These are phyloP conservation scores for Ensete ventricosum DNA, from an alignment of 176 grass and related monocot genomes.

Conservation along the genomic window DNA sequence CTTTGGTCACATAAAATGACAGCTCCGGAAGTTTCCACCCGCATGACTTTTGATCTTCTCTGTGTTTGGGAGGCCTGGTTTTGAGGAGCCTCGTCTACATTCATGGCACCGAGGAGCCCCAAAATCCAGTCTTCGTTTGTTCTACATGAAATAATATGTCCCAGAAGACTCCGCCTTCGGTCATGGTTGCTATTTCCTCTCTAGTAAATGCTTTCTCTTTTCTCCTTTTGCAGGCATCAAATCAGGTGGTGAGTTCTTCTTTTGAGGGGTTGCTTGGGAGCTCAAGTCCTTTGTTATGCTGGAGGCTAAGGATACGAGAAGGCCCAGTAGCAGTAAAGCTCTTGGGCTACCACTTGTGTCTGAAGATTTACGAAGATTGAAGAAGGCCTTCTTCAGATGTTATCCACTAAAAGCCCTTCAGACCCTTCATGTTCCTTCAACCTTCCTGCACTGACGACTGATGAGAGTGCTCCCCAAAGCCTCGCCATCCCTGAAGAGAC, in stretches of 20 bases:
- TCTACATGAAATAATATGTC: neutral
- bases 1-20: constrained; percentile 11
- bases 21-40: constrained; percentile 6
- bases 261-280: neutral
- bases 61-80: neutral
- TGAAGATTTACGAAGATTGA: neutral
- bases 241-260: neutral
- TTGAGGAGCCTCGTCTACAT: neutral
- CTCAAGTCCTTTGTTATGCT: constrained; percentile 15
- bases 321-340: constrained; percentile 12
- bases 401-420: constrained; percentile 12
- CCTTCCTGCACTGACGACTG: neutral
- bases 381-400: constrained; percentile 19
- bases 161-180: neutral
- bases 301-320: constrained; percentile 8
- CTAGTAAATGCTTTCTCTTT: neutral
- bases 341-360: constrained; percentile 6
- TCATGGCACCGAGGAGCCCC: neutral
- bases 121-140: neutral
- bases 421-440: constrained; percentile 11
- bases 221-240: neutral
- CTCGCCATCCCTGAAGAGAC: constrained; percentile 4
- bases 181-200: neutral
- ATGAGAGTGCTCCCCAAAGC: constrained; percentile 7
- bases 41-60: neutral